These are phyloP conservation scores for Trametes punicea DNA, from an alignment of 768 basidiomycete species.

Conservation along the genomic window DNA sequence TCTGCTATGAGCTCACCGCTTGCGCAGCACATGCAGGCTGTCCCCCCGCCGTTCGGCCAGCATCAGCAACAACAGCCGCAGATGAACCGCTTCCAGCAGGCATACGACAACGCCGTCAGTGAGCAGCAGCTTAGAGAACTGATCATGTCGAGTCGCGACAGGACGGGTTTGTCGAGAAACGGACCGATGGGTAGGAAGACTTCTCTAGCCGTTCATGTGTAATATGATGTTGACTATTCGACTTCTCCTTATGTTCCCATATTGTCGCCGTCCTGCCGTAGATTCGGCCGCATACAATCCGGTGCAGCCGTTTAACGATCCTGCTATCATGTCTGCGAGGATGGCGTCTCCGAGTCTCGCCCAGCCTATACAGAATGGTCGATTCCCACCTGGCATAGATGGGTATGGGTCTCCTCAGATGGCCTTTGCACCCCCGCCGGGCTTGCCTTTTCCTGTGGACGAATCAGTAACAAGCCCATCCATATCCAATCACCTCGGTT, in stretches of 20 bases:
- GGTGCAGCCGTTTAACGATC: conserved; percentile 60
- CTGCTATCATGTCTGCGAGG: conserved; percentile 77
- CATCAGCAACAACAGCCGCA: conserved; percentile 18
- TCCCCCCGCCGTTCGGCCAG: conserved; percentile 31
- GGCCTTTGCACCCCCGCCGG: conserved; percentile 59
- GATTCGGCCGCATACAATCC: conserved; percentile 35
- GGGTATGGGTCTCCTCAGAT: conserved; percentile 19
- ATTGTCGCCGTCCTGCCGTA: conserved; percentile 14
- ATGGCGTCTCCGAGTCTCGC: conserved; percentile 42
- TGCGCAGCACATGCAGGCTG: conserved; percentile 42
- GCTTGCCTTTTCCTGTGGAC: conserved; percentile 46
- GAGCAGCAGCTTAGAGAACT: conserved; percentile 78
- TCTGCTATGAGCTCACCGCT: conserved; percentile 45
- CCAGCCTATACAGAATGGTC: conserved; percentile 23
- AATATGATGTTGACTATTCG: conserved; percentile 33
- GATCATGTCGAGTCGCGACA: conserved; percentile 67
- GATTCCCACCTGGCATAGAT: conserved; percentile 20
- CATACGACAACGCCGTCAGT: conserved; percentile 58
- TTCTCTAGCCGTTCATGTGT: conserved; percentile 38
- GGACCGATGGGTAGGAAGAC: conserved; percentile 46
- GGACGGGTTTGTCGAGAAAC: conserved; percentile 36
- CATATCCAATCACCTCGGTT: conserved; percentile 27
- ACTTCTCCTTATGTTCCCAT: conserved; percentile 11
- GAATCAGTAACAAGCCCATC: conserved; percentile 33
- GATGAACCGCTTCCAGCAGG: conserved; percentile 44